Percentiles rank a stretch among this genome's conserved stretches.
These are phyloP conservation scores for Phytophthora fragariae DNA, from an alignment of 352 stramenopile genomes.

Conservation along the genomic window DNA sequence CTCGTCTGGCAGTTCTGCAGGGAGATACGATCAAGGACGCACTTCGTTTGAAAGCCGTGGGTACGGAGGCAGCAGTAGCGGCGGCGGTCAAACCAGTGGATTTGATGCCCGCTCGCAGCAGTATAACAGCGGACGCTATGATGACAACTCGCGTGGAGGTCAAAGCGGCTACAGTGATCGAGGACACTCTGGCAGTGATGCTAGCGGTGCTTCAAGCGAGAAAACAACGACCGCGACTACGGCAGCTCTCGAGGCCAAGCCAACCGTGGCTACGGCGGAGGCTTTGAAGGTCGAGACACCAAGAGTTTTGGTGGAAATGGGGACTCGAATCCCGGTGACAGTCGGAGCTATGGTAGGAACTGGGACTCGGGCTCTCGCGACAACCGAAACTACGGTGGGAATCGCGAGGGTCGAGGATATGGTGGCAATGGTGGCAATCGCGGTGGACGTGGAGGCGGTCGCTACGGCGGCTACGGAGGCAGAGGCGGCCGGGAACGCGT, in stretches of 20 bases:
- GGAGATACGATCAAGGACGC: slow-evolving; percentile 16
- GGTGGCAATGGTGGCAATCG: neutral
- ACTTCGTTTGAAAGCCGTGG: neutral
- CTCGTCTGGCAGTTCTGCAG: slow-evolving; percentile 3
- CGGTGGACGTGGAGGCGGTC: neutral
- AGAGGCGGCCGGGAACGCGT: neutral
- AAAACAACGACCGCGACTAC: slow-evolving; percentile 5
- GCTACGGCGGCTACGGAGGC: slow-evolving; percentile 8
- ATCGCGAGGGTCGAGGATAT: neutral
- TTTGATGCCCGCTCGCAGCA: slow-evolving; percentile 1
- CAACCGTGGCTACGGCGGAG: neutral
- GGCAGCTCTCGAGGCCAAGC: neutral
- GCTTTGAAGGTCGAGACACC: neutral
- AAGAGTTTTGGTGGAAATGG: neutral
- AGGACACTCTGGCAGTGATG: neutral
- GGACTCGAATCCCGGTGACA: neutral
- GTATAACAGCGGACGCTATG: neutral
- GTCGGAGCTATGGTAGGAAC: slow-evolving; percentile 1
- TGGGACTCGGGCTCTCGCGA: neutral
- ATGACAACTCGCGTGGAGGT: slow-evolving; percentile 3
- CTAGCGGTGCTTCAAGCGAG: neutral
- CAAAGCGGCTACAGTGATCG: neutral
- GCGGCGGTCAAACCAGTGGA: neutral
- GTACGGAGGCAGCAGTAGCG: neutral
- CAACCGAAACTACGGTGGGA: neutral